Percentiles rank a stretch among this genome's conserved stretches.
These are phyloP conservation scores for Bassia scoparia DNA, from an alignment of 148 eudicot species.

Conservation along the genomic window DNA sequence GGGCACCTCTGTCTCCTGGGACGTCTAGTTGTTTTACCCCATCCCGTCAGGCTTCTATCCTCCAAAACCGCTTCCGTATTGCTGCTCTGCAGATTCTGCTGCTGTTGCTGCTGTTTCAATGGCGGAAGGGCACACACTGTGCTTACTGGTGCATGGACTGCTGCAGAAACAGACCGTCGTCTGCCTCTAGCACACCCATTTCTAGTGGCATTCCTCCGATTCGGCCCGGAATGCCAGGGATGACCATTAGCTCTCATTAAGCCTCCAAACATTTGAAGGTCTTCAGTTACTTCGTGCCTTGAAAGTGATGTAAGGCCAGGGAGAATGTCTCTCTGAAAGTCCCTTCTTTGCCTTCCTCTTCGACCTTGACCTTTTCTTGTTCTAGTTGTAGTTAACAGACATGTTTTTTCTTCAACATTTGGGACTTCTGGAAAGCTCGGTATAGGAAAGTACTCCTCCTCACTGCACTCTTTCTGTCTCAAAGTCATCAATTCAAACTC, in stretches of 20 bases:
- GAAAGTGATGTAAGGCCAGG: constrained; percentile 78
- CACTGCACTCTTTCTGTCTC: constrained; percentile 47
- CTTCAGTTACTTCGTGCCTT: constrained; percentile 87
- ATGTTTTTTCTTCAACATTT: constrained; percentile 33
- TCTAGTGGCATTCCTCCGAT: constrained; percentile 50
- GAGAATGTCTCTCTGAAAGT: constrained; percentile 87
- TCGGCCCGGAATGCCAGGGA: constrained; percentile 56
- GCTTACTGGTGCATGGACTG: constrained; percentile 27
- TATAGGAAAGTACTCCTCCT: constrained; percentile 72
- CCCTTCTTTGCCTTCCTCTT: constrained; percentile 79
- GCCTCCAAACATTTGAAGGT: constrained; percentile 81
- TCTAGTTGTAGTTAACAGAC: constrained; percentile 29
- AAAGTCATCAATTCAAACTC: constrained; percentile 65
- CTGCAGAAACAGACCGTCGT: constrained; percentile 33
- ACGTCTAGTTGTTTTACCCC: constrained; percentile 93
- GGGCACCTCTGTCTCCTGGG: constrained; percentile 79
- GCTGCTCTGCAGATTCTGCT: constrained; percentile 16
- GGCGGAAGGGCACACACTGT: constrained; percentile 31
- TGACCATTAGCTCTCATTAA: constrained; percentile 87
- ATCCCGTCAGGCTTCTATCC: constrained; percentile 72
- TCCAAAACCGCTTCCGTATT: constrained; percentile 47
- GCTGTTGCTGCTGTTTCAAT: constrained; percentile 34
- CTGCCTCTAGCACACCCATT: constrained; percentile 63
- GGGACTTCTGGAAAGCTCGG: constrained; percentile 51
- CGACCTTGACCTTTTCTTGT: constrained; percentile 58